Evolutionary conservation across 106 monocot species (phyloP).

Genomic region (Dendrobium catenatum): DNA sequence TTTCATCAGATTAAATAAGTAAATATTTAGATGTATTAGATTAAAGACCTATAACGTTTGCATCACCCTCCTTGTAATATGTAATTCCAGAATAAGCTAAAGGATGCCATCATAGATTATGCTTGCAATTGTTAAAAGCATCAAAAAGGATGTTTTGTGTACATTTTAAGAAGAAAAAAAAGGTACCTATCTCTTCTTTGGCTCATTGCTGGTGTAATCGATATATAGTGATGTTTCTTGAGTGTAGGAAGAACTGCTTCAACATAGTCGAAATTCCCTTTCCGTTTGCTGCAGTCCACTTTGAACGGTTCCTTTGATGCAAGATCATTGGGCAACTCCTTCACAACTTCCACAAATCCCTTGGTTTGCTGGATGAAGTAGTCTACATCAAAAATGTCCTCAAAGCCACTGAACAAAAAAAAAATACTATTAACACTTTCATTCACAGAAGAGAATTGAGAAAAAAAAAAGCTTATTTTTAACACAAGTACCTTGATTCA

Average conservation of each 20-base stretch:
- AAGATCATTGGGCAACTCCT: slow-evolving; percentile 65
- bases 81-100: background rate
- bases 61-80: background rate
- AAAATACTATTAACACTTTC: background rate
- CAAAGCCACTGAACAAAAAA: slow-evolving; percentile 59
- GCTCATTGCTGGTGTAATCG: slow-evolving; percentile 87
- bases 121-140: background rate
- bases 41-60: background rate
- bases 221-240: slow-evolving; percentile 66
- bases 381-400: slow-evolving; percentile 86
- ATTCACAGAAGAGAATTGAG: background rate
- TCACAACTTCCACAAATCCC: slow-evolving; percentile 59
- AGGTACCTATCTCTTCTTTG: slow-evolving; percentile 89
- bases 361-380: slow-evolving; percentile 64
- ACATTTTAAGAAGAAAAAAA: background rate
- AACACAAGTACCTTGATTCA: slow-evolving; percentile 57
- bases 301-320: slow-evolving; percentile 47
- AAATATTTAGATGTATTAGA: background rate
- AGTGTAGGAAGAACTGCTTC: slow-evolving; percentile 67
- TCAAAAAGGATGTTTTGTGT: slow-evolving; percentile 2
- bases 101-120: background rate
- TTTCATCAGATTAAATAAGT: background rate
- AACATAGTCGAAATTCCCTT: slow-evolving; percentile 79
- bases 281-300: slow-evolving; percentile 95
- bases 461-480: background rate